phyloP scores from a whole-genome alignment of 2,329 filamentous ascomycete genomes.

The Talaromyces sp. region DNA sequence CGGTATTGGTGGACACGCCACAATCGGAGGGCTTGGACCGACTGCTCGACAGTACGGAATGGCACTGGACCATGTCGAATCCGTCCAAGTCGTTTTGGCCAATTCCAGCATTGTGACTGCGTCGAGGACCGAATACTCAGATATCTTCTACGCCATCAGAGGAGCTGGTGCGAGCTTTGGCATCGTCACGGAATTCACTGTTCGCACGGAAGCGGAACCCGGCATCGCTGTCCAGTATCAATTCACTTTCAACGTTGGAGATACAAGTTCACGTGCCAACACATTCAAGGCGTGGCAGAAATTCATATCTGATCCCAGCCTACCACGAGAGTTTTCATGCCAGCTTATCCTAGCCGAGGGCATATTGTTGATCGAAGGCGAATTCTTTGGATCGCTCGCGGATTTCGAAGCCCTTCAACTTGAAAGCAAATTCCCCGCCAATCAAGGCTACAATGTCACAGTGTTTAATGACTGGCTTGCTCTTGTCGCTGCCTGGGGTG shows the following conservation, averaged over 20 bases:
- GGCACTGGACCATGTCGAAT: conserved; percentile 48
- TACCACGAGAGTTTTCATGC: conserved; percentile 56
- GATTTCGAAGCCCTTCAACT: conserved; percentile 47
- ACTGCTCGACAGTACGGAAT: conserved; percentile 49
- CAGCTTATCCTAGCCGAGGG: conserved; percentile 53
- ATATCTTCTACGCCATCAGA: conserved; percentile 33
- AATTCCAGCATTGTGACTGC: conserved; percentile 31
- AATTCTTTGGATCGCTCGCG: conserved; percentile 55
- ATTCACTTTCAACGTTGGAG: conserved; percentile 50
- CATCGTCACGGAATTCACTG: conserved; percentile 36
- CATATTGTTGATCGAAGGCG: conserved; percentile 54
- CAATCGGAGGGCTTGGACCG: conserved; percentile 35
- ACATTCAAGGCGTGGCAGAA: conserved; percentile 56
- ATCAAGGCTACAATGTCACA: conserved; percentile 18
- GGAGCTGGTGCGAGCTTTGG: conserved; percentile 37
- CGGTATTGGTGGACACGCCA: conserved; percentile 38
- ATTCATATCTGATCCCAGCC: conserved; percentile 49
- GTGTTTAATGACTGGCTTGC: conserved; percentile 28
- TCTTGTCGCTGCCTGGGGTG: conserved; percentile 23
- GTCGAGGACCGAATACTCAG: conserved; percentile 25
- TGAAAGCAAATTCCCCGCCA: conserved; percentile 23
- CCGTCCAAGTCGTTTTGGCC: conserved; percentile 46
- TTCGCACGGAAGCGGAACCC: conserved; percentile 34
- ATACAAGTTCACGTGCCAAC: conserved; percentile 44
- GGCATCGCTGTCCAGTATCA: conserved; percentile 54